phyloP scores from a whole-genome alignment of 1,284 basidiomycete genomes.

The Microbotryum violaceum region DNA sequence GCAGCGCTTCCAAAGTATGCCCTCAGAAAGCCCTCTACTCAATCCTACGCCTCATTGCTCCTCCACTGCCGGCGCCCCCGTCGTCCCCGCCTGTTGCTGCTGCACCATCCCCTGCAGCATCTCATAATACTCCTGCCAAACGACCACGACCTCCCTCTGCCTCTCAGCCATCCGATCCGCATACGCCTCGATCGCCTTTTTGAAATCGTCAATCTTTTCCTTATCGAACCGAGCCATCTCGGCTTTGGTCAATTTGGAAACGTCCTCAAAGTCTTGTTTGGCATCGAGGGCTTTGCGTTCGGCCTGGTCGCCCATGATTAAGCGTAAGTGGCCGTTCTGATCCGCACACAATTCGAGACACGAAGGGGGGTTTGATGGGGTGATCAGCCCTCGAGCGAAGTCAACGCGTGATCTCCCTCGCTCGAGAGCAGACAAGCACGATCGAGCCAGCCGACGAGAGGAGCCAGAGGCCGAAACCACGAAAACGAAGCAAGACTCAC shows the following conservation, averaged over 20 bases:
- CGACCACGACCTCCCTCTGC: conserved; percentile 60
- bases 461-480: not conserved
- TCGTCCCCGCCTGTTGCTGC: conserved; percentile 1
- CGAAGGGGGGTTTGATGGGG: not conserved
- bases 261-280: conserved; percentile 78
- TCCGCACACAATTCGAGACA: not conserved
- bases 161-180: conserved; percentile 70
- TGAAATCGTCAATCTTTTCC: conserved; percentile 85
- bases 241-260: conserved; percentile 74
- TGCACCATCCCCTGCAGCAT: conserved; percentile 6
- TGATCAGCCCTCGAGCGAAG: not conserved
- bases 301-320: conserved; percentile 49
- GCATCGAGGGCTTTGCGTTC: conserved; percentile 72
- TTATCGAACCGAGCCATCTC: conserved; percentile 92
- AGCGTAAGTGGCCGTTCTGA: conserved; percentile 24
- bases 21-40: not conserved
- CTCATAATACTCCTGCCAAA: conserved; percentile 14
- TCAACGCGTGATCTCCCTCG: not conserved
- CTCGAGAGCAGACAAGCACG: not conserved
- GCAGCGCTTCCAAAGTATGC: not conserved
- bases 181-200: conserved; percentile 63
- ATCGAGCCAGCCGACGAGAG: no score
- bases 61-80: not conserved
- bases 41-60: not conserved
- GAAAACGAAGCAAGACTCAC: conserved; percentile 40